Conservation (phyloP, 192 early-diverging fungal species). For the Gonapodya prolifera region DNA sequence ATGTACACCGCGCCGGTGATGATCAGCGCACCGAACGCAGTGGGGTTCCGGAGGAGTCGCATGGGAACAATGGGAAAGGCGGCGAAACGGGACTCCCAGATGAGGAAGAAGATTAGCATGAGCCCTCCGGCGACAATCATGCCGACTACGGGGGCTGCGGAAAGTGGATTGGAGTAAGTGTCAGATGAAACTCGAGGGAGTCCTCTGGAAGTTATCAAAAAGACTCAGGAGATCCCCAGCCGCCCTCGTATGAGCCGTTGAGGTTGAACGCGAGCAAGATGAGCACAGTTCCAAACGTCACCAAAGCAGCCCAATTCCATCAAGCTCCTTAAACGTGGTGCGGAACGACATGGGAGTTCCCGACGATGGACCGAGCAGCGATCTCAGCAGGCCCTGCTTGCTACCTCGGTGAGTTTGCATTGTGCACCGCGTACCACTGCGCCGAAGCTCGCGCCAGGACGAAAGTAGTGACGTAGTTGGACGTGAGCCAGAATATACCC, state of each 20-base stretch:
- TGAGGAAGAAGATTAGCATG: background rate
- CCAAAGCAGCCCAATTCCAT: background rate
- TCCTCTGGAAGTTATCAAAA: too few species aligned
- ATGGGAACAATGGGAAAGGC: background rate
- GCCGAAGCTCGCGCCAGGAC: background rate
- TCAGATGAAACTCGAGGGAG: too few species aligned
- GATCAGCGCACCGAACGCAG: background rate
- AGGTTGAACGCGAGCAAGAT: background rate
- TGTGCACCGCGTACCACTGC: background rate
- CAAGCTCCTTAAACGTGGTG: background rate
- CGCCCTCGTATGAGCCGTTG: background rate
- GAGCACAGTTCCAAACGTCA: background rate
- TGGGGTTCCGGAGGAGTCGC: conserved; percentile 4
- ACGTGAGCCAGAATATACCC: background rate
- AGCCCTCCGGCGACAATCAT: background rate
- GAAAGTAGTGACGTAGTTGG: background rate
- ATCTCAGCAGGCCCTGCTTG: background rate
- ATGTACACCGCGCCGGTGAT: background rate
- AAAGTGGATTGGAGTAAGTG: too few species aligned
- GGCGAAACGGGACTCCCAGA: conserved; percentile 6
- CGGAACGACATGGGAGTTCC: background rate
- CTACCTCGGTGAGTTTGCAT: background rate
- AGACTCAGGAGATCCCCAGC: background rate
- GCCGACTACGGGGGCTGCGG: background rate
- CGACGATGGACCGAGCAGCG: background rate